A percentile compares a stretch with the other conserved stretches of the same genome.
phyloP scores from a whole-genome alignment of 202 grass and related monocot species.

The Panicum virgatum region DNA sequence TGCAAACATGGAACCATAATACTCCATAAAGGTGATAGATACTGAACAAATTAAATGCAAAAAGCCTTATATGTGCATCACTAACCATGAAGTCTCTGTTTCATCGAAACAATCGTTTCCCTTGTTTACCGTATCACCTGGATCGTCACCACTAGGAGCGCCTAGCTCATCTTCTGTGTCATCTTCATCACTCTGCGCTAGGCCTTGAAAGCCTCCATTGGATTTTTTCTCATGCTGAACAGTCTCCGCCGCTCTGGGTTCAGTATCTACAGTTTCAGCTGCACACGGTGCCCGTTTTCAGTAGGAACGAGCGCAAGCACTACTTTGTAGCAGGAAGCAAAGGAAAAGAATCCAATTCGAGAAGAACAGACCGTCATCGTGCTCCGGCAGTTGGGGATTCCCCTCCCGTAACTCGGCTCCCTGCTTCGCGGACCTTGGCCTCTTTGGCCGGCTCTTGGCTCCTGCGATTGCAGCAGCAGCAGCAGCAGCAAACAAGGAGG shows the following conservation, averaged over 20 bases:
- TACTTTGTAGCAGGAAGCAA: background rate
- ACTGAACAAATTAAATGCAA: background rate
- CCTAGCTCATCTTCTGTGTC: slow-evolving; percentile 26
- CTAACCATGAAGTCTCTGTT: slow-evolving; percentile 54
- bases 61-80: background rate
- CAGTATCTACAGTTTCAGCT: slow-evolving; percentile 33
- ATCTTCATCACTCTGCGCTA: slow-evolving; percentile 26
- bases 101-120: slow-evolving; percentile 29
- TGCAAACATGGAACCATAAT: slow-evolving; percentile 4
- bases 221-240: slow-evolving; percentile 20
- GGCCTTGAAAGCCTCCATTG: slow-evolving; percentile 15
- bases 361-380: background rate
- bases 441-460: slow-evolving; percentile 12
- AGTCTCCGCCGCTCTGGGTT: slow-evolving; percentile 33
- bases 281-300: background rate
- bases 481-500: background rate
- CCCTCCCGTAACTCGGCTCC: background rate
- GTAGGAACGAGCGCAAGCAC: background rate
- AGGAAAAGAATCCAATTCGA: background rate
- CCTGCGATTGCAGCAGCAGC: background rate
- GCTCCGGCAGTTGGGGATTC: background rate
- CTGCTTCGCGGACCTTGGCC: background rate
- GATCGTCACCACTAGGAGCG: slow-evolving; percentile 9
- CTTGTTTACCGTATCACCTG: slow-evolving; percentile 25
- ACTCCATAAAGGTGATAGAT: background rate